Conservation (phyloP, 1,284 basidiomycete species). For the Boletus mariae region DNA sequence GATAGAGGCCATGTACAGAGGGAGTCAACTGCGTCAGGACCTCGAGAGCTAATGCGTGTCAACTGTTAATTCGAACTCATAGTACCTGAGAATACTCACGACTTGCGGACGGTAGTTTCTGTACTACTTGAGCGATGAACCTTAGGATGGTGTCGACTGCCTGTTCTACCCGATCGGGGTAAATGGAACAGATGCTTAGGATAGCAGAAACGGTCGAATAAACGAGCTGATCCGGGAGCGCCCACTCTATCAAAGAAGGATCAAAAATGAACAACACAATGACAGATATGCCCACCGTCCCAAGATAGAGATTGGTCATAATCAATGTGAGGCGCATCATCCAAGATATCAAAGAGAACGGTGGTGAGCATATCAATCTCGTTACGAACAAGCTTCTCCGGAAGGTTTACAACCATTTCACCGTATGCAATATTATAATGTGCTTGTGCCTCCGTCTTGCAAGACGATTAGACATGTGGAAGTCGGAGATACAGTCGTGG, state of each 20-base stretch:
- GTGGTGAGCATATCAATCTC: constrained; percentile 50
- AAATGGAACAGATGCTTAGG: constrained; percentile 57
- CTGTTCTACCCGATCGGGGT: constrained; percentile 45
- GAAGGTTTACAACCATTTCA: constrained; percentile 63
- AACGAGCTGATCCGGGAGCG: constrained; percentile 77
- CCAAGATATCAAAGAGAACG: constrained; percentile 61
- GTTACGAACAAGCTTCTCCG: constrained; percentile 48
- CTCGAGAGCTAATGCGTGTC: constrained; percentile 50
- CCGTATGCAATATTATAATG: constrained; percentile 79
- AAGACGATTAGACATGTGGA: constrained; percentile 9
- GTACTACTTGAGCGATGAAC: constrained; percentile 58
- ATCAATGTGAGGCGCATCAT: constrained; percentile 67
- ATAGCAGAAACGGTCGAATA: constrained; percentile 73
- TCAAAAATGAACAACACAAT: constrained; percentile 9
- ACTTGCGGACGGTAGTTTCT: constrained; percentile 49
- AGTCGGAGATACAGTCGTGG: not conserved
- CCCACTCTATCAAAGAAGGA: constrained; percentile 55
- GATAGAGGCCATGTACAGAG: constrained; percentile 82
- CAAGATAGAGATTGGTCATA: constrained; percentile 76
- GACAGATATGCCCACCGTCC: constrained; percentile 51
- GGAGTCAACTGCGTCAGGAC: constrained; percentile 76
- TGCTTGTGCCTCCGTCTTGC: constrained; percentile 56
- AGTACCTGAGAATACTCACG: constrained; percentile 41
- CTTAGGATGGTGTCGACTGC: constrained; percentile 55
- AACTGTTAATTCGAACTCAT: not conserved